phyloP scores from a whole-genome alignment of 2,329 filamentous ascomycete genomes.

The Venturia oleaginea region DNA sequence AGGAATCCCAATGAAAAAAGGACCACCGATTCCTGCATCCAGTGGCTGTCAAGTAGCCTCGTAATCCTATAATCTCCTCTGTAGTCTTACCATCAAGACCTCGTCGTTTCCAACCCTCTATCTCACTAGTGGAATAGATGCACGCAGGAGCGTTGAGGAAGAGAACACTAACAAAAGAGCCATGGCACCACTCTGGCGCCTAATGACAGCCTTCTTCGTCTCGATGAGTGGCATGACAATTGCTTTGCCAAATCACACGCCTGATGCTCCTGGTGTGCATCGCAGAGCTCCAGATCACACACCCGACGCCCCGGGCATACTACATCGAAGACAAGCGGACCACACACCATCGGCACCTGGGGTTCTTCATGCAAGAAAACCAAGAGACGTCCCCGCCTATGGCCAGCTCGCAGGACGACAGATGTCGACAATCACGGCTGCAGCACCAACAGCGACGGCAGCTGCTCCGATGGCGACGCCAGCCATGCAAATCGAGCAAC shows the following conservation, averaged over 20 bases:
- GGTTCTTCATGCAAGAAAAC: background rate
- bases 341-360: background rate
- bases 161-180: background rate
- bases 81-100: background rate
- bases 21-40: background rate
- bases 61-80: background rate
- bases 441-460: background rate
- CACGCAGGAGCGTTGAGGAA: background rate
- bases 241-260: slow-evolving; percentile 1
- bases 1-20: background rate
- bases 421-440: background rate
- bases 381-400: background rate
- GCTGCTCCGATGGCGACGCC: background rate
- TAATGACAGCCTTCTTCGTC: background rate
- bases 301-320: background rate
- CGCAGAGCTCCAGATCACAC: background rate
- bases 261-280: background rate
- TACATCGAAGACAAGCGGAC: background rate
- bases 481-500: slow-evolving; percentile 7
- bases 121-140: background rate
- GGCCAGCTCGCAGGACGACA: background rate
- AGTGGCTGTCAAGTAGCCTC: background rate
- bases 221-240: background rate
- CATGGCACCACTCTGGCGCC: background rate
- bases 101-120: background rate